Conservation (phyloP, 2,329 filamentous ascomycete genomes). For the Colletotrichum ledebouriae region DNA sequence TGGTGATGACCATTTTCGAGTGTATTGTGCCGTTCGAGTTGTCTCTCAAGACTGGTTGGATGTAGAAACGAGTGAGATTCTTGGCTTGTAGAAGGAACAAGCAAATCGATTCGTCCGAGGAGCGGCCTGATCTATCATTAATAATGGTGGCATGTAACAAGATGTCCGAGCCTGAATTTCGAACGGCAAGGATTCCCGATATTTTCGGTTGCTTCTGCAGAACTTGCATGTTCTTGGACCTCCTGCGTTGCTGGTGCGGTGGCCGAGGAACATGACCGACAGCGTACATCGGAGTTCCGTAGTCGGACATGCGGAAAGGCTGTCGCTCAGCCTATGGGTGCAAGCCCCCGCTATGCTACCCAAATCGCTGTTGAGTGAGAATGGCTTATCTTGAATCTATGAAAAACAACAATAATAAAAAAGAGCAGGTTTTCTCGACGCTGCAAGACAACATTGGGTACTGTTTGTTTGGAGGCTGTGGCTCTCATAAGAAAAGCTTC, state of each 20-base stretch:
- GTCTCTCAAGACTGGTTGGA: background rate
- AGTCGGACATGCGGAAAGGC: background rate
- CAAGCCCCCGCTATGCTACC: no score
- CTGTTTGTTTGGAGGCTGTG: no score
- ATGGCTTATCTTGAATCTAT: no score
- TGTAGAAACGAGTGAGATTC: background rate
- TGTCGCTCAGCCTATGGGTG: no score
- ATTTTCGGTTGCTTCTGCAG: conserved; percentile 8
- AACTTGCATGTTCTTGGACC: conserved; percentile 1
- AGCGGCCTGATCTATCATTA: background rate
- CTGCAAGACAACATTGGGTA: no score
- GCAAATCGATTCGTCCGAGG: conserved; percentile 1
- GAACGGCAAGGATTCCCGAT: background rate
- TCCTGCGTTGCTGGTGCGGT: background rate
- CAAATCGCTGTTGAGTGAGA: no score
- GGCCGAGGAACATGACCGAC: background rate
- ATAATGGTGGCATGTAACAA: conserved; percentile 13
- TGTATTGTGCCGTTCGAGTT: background rate
- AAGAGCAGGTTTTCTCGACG: no score
- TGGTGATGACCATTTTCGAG: conserved; percentile 17
- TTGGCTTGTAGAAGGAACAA: background rate
- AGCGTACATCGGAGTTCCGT: conserved; percentile 9
- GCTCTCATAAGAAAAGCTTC: no score
- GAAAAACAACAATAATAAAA: no score
- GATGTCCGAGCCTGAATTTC: conserved; percentile 5